A percentile compares a stretch with the other conserved stretches of the same genome.
Conservation (phyloP, 2,329 filamentous ascomycete genomes). For the Nemania sp. region DNA sequence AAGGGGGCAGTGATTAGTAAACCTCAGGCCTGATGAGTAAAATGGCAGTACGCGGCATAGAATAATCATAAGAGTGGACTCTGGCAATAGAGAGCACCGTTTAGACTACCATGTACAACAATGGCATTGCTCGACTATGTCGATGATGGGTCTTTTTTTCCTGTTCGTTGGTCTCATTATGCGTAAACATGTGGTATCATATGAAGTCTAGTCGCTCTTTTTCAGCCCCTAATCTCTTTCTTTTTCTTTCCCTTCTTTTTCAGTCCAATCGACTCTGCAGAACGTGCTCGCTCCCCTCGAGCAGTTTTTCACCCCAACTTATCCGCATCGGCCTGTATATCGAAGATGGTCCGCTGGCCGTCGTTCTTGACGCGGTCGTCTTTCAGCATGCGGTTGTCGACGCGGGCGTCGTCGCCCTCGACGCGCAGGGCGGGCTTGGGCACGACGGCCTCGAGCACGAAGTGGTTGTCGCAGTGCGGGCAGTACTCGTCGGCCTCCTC, state of each 20-base stretch:
- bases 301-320: constrained; percentile 64
- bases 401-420: constrained; percentile 86
- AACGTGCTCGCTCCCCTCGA: not conserved
- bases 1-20: constrained; percentile 39
- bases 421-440: constrained; percentile 82
- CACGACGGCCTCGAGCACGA: constrained; percentile 84
- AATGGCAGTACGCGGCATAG: not conserved
- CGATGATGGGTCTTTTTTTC: constrained; percentile 3
- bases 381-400: constrained; percentile 88
- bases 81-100: not conserved
- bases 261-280: not conserved
- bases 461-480: constrained; percentile 98
- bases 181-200: constrained; percentile 39
- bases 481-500: constrained; percentile 99
- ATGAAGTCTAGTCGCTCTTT: constrained; percentile 34
- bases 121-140: constrained; percentile 2
- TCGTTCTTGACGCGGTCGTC: constrained; percentile 75
- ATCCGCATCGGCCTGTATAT: constrained; percentile 73
- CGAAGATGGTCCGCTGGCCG: constrained; percentile 69
- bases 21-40: not conserved
- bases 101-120: constrained; percentile 18
- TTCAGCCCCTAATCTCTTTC: not conserved
- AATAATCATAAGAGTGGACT: constrained; percentile 15
- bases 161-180: constrained; percentile 26
- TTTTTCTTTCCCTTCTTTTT: not conserved